phyloP scores from a whole-genome alignment of 2,329 filamentous ascomycete species.

The Botrytis medusae region DNA sequence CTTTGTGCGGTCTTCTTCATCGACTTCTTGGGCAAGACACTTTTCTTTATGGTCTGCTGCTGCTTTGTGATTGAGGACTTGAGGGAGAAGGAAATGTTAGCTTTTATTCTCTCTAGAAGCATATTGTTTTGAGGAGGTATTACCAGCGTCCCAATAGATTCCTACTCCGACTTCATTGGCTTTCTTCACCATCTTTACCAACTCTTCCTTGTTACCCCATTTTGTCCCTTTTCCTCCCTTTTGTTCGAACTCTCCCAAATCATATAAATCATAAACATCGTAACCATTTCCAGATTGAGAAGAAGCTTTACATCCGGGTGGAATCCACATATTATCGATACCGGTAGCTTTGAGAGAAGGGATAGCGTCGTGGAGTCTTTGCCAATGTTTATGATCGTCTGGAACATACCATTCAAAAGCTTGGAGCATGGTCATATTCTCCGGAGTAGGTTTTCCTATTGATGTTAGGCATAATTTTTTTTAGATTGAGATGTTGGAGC shows the following conservation, averaged over 20 bases:
- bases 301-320: conserved; percentile 69
- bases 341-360: conserved; percentile 58
- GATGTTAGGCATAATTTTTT: neutral
- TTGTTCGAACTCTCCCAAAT: conserved; percentile 71
- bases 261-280: conserved; percentile 69
- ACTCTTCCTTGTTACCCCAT: conserved; percentile 65
- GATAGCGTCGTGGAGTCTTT: conserved; percentile 53
- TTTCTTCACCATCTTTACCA: conserved; percentile 51
- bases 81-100: neutral
- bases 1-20: conserved; percentile 57
- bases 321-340: conserved; percentile 65
- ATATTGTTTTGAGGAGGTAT: neutral
- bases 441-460: conserved; percentile 39
- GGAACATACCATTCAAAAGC: conserved; percentile 73
- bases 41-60: conserved; percentile 65
- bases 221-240: conserved; percentile 64
- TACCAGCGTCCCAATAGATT: conserved; percentile 62
- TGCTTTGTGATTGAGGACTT: conserved; percentile 70
- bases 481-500: neutral
- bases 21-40: conserved; percentile 62
- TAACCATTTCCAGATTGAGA: conserved; percentile 64
- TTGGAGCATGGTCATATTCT: conserved; percentile 63
- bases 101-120: neutral
- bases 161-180: conserved; percentile 56
- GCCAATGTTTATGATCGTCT: conserved; percentile 60